Evolutionary conservation across 805 yeast genomes (phyloP), one percentile per base, ranked within the genome.

Genomic region (Yamadazyma nakazawae): DNA sequence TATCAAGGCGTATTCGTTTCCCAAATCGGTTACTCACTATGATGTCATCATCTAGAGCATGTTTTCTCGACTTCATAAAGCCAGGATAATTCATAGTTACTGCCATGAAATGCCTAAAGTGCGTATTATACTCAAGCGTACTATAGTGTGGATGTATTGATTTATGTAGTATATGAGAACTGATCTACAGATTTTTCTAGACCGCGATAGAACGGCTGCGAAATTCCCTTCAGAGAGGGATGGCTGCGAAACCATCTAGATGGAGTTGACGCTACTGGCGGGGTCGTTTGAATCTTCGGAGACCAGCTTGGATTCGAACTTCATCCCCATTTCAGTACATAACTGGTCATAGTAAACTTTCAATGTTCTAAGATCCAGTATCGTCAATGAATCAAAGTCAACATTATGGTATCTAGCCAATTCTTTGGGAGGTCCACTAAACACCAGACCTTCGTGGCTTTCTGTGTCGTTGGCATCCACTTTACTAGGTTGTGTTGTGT

Each of bases 331-430:
- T 19, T 55, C 58, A 24, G 43, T 43, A 50, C 76, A 71, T 43
- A 71, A 56, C 48, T 66, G 71, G 52, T 71, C 75, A 39, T 71
- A 71, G 50, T 54, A 67, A 13, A 32, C 38, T 49, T 71, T 71
- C 54, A 71, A 51, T 10, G 44, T 49, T 36, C 64, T 56, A 47
- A 71, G 58, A 44, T 71, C 75, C 43, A 54, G 62, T 35, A 71
- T 56, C 1, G 70, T 60, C 46, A 71, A 54, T 19, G 56, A 52
- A 16, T 70, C 75, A 48, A 71, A 67, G 24, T 69, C 74, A 1
- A 54, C 54, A 48, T 62, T 57, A 31, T 64, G 68, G 49, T 52
- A 71, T 47, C 59, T 59, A 28, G 68, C 62, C 31, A 70, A 55
- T 43, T 70, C 70, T 5, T 54, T 58, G 2, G 55, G 36, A 6